phyloP scores from a whole-genome alignment of 2,329 filamentous ascomycete species.

The Pseudopyrenochaeta lycopersici region DNA sequence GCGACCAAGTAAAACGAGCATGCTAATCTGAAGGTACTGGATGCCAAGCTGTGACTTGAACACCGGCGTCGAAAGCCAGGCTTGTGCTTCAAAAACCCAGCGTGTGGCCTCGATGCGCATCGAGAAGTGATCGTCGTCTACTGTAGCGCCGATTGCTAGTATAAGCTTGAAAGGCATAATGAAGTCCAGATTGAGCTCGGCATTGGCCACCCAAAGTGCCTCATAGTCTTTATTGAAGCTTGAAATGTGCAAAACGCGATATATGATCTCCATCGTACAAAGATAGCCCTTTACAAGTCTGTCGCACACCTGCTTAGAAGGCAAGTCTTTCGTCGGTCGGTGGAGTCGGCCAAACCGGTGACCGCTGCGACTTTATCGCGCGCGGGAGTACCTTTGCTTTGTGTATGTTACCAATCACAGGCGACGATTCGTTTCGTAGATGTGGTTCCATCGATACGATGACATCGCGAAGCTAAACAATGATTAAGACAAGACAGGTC shows the following conservation, averaged over 20 bases:
- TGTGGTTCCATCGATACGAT: constrained; percentile 55
- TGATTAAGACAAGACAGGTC: constrained; percentile 29
- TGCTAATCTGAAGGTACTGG: constrained; percentile 59
- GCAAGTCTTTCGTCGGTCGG: constrained; percentile 57
- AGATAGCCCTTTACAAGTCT: constrained; percentile 61
- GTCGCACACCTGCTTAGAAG: constrained; percentile 57
- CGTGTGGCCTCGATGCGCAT: constrained; percentile 60
- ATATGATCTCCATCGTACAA: constrained; percentile 57
- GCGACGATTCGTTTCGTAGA: constrained; percentile 51
- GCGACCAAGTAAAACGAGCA: constrained; percentile 51
- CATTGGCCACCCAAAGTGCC: constrained; percentile 55
- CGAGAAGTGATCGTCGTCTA: constrained; percentile 61
- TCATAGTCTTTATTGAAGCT: constrained; percentile 61
- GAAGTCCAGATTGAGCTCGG: constrained; percentile 54
- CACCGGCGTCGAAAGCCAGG: constrained; percentile 63
- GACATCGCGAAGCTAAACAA: constrained; percentile 50
- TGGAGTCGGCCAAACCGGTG: constrained; percentile 58
- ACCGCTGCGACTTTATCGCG: constrained; percentile 60
- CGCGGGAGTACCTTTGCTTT: constrained; percentile 64
- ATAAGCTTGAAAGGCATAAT: constrained; percentile 67
- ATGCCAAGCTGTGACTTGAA: constrained; percentile 63
- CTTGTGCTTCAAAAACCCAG: constrained; percentile 68
- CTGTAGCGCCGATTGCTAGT: constrained; percentile 64
- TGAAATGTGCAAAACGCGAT: constrained; percentile 63
- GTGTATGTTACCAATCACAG: constrained; percentile 50